These are phyloP conservation scores for Meyerozyma athensensis DNA, from an alignment of 1,139 yeast genomes.

Conservation along the genomic window DNA sequence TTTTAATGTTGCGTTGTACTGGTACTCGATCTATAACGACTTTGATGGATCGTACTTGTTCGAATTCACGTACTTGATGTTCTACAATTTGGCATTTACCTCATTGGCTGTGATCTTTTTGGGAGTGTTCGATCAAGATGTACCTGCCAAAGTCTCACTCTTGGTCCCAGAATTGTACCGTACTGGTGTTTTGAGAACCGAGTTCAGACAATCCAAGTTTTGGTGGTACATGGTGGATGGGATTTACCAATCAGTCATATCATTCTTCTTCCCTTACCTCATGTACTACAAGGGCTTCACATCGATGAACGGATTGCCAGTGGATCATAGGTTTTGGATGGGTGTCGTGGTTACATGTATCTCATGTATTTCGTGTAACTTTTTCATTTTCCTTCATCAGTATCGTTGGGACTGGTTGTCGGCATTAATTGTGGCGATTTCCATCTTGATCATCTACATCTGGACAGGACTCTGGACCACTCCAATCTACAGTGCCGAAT, in stretches of 20 bases:
- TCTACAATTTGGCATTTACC: slow-evolving; percentile 61
- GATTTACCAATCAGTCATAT: slow-evolving; percentile 75
- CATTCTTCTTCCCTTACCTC: slow-evolving; percentile 85
- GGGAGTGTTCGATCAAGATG: slow-evolving; percentile 61
- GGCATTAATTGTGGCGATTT: slow-evolving; percentile 52
- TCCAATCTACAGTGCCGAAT: slow-evolving; percentile 53
- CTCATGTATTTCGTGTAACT: slow-evolving; percentile 74
- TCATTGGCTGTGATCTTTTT: slow-evolving; percentile 57
- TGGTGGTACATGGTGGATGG: slow-evolving; percentile 87
- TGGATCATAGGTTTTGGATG: slow-evolving; percentile 82
- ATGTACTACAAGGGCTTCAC: slow-evolving; percentile 58
- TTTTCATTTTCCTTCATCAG: slow-evolving; percentile 76
- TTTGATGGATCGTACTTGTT: slow-evolving; percentile 61
- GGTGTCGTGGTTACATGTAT: slow-evolving; percentile 80
- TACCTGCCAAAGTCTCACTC: slow-evolving; percentile 48
- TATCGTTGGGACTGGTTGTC: slow-evolving; percentile 95
- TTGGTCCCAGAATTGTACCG: slow-evolving; percentile 89
- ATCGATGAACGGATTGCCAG: slow-evolving; percentile 55
- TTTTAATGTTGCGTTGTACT: slow-evolving; percentile 56
- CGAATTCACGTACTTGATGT: slow-evolving; percentile 61
- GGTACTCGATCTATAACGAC: slow-evolving; percentile 55
- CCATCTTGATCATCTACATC: slow-evolving; percentile 63
- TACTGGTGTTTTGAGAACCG: slow-evolving; percentile 75
- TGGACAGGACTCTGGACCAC: slow-evolving; percentile 93
- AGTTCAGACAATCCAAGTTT: slow-evolving; percentile 77